Percentiles rank a stretch among this genome's conserved stretches.
phyloP scores from a whole-genome alignment of 352 stramenopile species.

The Globisporangium takayamanum region DNA sequence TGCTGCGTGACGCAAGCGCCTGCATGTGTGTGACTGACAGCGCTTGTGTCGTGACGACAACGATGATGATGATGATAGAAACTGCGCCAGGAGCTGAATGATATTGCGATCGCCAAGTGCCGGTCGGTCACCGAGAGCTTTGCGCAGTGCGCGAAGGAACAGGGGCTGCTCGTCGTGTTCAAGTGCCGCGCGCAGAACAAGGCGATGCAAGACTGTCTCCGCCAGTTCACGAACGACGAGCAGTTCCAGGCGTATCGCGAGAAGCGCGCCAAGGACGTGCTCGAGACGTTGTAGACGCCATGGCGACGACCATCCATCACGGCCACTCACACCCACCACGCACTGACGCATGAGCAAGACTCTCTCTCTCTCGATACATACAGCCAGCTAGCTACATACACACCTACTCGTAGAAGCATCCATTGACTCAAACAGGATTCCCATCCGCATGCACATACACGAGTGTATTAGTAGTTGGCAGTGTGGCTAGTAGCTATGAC shows the following conservation, averaged over 20 bases:
- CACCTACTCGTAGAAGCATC: too few relatives aligned
- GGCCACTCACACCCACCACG: neutral
- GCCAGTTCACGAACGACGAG: conserved; percentile 74
- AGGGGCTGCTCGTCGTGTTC: conserved; percentile 66
- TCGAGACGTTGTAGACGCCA: conserved; percentile 13
- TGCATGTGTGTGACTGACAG: neutral
- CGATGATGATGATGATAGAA: conserved; percentile 26
- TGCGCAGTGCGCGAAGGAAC: conserved; percentile 55
- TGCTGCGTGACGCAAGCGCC: neutral
- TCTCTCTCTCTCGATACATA: neutral
- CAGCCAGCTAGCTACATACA: too few relatives aligned
- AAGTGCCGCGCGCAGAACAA: conserved; percentile 67
- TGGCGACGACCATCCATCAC: neutral
- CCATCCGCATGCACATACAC: too few relatives aligned
- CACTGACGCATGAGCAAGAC: neutral
- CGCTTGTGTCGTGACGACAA: too few relatives aligned
- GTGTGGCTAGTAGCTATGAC: too few relatives aligned
- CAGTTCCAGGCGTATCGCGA: conserved; percentile 64
- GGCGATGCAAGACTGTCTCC: conserved; percentile 74
- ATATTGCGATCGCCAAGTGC: conserved; percentile 81
- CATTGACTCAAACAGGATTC: too few relatives aligned
- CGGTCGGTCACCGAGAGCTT: conserved; percentile 47
- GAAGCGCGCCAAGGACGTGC: conserved; percentile 51
- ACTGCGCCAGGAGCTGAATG: conserved; percentile 74
- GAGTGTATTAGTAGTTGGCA: too few relatives aligned